Evolutionary conservation across 1,139 yeast species (phyloP).

Genomic region (Saccharomyces hybrid): DNA sequence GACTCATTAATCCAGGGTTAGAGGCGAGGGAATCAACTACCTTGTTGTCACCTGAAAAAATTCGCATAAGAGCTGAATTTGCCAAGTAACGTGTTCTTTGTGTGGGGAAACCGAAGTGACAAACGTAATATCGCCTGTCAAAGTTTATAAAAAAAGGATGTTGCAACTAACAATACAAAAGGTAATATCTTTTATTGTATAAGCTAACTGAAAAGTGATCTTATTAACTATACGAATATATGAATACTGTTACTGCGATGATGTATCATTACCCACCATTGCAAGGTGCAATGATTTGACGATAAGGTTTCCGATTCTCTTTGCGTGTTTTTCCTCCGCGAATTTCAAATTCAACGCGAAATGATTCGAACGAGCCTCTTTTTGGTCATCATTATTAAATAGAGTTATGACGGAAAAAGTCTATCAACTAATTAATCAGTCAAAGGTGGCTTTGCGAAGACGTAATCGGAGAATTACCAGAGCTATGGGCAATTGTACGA

Average conservation of each 20-base stretch:
- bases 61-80: conserved; percentile 5
- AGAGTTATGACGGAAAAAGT: background rate
- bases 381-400: background rate
- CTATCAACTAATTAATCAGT: background rate
- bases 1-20: background rate
- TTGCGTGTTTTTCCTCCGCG: background rate
- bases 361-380: background rate
- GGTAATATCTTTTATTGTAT: background rate
- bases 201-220: background rate
- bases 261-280: background rate
- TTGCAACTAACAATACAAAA: background rate
- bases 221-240: background rate
- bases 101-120: background rate
- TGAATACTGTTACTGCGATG: background rate
- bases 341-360: background rate
- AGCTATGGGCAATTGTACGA: conserved; percentile 39
- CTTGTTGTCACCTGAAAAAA: conserved; percentile 10
- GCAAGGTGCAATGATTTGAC: background rate
- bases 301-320: background rate
- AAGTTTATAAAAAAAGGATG: background rate
- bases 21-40: conserved; percentile 4
- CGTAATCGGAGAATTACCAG: background rate
- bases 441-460: background rate
- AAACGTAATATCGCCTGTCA: background rate
- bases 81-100: background rate